Base-by-base conservation (phyloP, 805 yeast genomes). In the Lachancea cidri region DNA sequence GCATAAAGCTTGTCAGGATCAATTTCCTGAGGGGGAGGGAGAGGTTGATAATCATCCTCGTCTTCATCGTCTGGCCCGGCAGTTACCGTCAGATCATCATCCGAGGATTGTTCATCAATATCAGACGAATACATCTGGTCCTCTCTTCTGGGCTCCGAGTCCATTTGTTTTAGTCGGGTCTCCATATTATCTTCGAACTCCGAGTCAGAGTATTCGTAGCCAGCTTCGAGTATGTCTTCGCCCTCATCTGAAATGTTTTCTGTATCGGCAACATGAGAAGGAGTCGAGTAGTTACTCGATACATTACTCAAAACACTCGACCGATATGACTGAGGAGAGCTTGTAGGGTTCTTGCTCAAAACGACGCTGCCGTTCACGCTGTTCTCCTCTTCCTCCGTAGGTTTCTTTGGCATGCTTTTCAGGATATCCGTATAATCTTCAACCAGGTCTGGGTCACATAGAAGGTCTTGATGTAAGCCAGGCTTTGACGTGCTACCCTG, bases 1-100 rank as follows among this genome's bases (percentile, higher is more conserved):
- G 96, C 96, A 60, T 89, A 89, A 20, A 89, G 69, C 55, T 83
- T 81, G 38, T 75, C 83, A 5, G 95, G 95, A 57, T 86, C 88
- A 41, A 89, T 64, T 50, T 86, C 95, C 44, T 75, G 72, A 3
- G 94, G 93, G 2, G 94, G 93, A 2, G 71, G 67, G 17, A 65
- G 48, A 9, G 72, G 67, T 16, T 68, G 66, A 43, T 64, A 68
- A 35, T 74, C 71, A 32, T 71, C 76, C 1, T 60, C 67, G 13
- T 64, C 64, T 15, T 60, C 67, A 25, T 44, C 46, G 22, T 48
- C 43, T 33, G 43, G 42, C n/a, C 43, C 45, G 19, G 47, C 47
- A 9, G 43, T 47, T 36, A 33, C 36, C 29, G 3, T 14, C 14
- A 18, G 25, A 13, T 35, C 37, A 6, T 33, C 33, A 13, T 29